phyloP scores from a whole-genome alignment of 495 filamentous ascomycete genomes.

The Penicillium pancosmium region DNA sequence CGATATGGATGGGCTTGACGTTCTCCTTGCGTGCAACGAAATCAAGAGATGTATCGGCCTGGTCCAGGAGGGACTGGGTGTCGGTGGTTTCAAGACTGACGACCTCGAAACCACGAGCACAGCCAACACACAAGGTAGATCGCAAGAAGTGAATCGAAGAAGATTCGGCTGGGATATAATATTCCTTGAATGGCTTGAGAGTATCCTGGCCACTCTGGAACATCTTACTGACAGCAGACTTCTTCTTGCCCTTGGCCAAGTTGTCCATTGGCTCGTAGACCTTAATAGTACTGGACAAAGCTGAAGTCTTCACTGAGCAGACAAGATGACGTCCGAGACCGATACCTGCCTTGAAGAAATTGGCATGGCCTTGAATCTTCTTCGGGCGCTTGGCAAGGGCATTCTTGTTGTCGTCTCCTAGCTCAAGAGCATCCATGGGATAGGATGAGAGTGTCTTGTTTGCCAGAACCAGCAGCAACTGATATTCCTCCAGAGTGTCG shows the following conservation, averaged over 20 bases:
- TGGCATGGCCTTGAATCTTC: slow-evolving; percentile 95
- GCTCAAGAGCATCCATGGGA: slow-evolving; percentile 80
- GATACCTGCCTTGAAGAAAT: slow-evolving; percentile 97
- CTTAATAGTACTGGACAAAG: slow-evolving; percentile 92
- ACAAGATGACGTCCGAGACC: slow-evolving; percentile 93
- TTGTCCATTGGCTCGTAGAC: slow-evolving; percentile 96
- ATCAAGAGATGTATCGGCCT: slow-evolving; percentile 96
- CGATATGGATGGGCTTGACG: slow-evolving; percentile 96
- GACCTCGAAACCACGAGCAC: slow-evolving; percentile 93
- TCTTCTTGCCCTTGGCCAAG: slow-evolving; percentile 83
- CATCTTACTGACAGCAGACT: slow-evolving; percentile 91
- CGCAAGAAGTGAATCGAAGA: slow-evolving; percentile 96
- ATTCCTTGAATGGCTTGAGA: slow-evolving; percentile 96
- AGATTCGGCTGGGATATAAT: slow-evolving; percentile 96
- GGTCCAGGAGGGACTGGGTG: slow-evolving; percentile 94
- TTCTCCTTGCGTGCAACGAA: slow-evolving; percentile 93
- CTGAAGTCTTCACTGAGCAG: slow-evolving; percentile 89
- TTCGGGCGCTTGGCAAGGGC: slow-evolving; percentile 82
- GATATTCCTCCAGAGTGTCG: slow-evolving; percentile 93
- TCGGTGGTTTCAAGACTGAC: slow-evolving; percentile 96
- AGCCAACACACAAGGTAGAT: slow-evolving; percentile 94
- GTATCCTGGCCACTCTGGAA: slow-evolving; percentile 92
- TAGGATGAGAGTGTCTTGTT: slow-evolving; percentile 91
- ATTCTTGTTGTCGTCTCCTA: slow-evolving; percentile 66
- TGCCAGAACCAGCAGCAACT: slow-evolving; percentile 85